Percentiles rank a stretch among this genome's conserved stretches.
Conservation (phyloP, 768 basidiomycete genomes). For the Tricholoma sp. region DNA sequence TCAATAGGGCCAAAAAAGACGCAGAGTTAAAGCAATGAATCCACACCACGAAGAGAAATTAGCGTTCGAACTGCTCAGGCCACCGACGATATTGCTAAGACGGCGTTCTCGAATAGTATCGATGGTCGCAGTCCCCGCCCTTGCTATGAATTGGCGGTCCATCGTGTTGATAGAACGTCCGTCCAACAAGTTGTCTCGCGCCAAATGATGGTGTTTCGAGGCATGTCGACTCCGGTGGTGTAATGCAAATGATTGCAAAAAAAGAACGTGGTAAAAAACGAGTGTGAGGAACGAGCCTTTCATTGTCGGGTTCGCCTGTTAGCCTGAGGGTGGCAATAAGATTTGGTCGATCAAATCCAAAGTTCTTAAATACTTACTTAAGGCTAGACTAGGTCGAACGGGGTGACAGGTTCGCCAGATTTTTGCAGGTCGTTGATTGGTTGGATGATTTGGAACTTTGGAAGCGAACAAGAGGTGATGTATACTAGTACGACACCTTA, state of each 20-base stretch:
- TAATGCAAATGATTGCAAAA: constrained; percentile 3
- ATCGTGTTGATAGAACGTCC: neutral
- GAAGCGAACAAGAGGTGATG: too few relatives aligned
- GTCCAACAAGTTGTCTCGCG: neutral
- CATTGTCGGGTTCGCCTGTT: constrained; percentile 4
- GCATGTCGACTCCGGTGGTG: constrained; percentile 3
- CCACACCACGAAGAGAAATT: constrained; percentile 15
- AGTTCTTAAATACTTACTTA: too few relatives aligned
- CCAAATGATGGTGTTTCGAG: neutral
- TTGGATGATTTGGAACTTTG: too few relatives aligned
- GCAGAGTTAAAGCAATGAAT: neutral
- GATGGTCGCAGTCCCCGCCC: constrained; percentile 19
- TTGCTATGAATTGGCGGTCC: constrained; percentile 16
- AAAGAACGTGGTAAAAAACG: constrained; percentile 14
- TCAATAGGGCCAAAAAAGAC: neutral
- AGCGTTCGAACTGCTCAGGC: constrained; percentile 3
- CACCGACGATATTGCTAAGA: constrained; percentile 9
- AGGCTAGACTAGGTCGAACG: too few relatives aligned
- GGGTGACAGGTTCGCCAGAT: too few relatives aligned
- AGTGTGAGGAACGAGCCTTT: constrained; percentile 9
- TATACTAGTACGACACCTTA: too few relatives aligned
- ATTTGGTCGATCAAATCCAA: too few relatives aligned
- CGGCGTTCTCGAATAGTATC: constrained; percentile 13
- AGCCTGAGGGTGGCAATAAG: too few relatives aligned
- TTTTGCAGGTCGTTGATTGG: too few relatives aligned